Base-by-base conservation (phyloP, 2,329 filamentous ascomycete species). In the Monosporascus sp. region DNA sequence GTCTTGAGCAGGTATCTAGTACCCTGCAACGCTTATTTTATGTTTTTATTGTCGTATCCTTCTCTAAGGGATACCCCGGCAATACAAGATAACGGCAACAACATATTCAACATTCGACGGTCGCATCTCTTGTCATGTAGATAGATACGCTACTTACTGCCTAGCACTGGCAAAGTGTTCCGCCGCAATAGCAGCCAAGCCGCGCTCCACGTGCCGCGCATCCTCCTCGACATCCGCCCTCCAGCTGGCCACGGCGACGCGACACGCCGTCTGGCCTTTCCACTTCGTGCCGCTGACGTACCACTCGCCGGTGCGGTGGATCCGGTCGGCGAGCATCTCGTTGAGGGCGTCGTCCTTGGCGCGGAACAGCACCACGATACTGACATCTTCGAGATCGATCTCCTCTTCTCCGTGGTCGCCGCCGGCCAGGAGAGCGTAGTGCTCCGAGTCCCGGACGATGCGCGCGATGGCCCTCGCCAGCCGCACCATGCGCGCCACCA, bases 191-290 rank as follows among this genome's bases (percentile, higher is more conserved):
- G 70, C 64, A 24, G 74, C 72, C 61, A 96, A 68, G 3, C 92
- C 84, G 5, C 77, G 72, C 56, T 74, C 78, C 17, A 95, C 80
- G n/a, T 90, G 67, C 20, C 70, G 72, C 55, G 86, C 72, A 65
- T 96, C 91, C 55, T 78, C 77, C 48, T 84, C 77, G 0, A 85
- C 77, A 63, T 92, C 78, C 2, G 89, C 86, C 68, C 82, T 82
- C 90, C 91, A 96, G 64, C 89, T 97, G 39, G 88, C 87, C 43
- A 96, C 83, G 0, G 93, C 92, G 61, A 96, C 82, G n/a, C 93
- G 79, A 56, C 86, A 87, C 8, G 92, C 92, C 53, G 85, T 81
- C 53, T 76, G 73, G 0, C 87, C 88, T 43, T 83, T 76, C 90
- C 91, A 97, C 46, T 72, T 77, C 14, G 90, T 96, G 0, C 89